These are phyloP conservation scores for Blastobotrys buckinghamii DNA, from an alignment of 1,139 yeast genomes.

Conservation along the genomic window DNA sequence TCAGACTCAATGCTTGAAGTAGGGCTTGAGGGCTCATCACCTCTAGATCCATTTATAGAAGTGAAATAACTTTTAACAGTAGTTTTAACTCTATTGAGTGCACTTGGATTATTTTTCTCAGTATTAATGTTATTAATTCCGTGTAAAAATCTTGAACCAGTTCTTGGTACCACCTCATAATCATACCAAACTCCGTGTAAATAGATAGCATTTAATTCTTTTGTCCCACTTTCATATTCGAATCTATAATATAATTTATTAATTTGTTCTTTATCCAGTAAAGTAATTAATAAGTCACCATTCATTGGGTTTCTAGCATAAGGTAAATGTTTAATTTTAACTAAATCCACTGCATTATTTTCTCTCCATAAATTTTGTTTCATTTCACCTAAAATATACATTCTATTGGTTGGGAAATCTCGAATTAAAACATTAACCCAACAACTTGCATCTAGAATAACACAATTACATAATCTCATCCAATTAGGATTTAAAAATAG, in stretches of 20 bases:
- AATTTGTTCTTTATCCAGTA: background rate
- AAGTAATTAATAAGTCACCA: background rate
- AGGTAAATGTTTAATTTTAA: background rate
- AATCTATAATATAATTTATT: background rate
- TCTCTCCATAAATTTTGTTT: background rate
- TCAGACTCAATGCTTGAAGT: too few relatives aligned
- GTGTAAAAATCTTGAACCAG: too few relatives aligned
- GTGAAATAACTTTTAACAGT: too few relatives aligned
- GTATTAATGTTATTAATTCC: background rate
- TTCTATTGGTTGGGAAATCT: background rate
- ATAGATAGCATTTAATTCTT: background rate
- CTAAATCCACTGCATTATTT: background rate
- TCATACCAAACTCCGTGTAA: conserved; percentile 1
- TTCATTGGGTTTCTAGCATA: background rate
- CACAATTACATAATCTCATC: background rate
- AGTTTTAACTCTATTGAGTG: too few relatives aligned
- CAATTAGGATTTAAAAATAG: background rate
- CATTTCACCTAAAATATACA: background rate
- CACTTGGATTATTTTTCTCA: background rate
- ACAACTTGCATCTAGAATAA: background rate
- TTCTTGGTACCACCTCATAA: background rate
- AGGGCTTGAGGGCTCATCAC: too few relatives aligned
- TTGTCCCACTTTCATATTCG: background rate
- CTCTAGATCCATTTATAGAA: too few relatives aligned
- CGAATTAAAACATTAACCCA: background rate